phyloP scores from a whole-genome alignment of 345 rosid species.

The Lumnitzera racemosa region DNA sequence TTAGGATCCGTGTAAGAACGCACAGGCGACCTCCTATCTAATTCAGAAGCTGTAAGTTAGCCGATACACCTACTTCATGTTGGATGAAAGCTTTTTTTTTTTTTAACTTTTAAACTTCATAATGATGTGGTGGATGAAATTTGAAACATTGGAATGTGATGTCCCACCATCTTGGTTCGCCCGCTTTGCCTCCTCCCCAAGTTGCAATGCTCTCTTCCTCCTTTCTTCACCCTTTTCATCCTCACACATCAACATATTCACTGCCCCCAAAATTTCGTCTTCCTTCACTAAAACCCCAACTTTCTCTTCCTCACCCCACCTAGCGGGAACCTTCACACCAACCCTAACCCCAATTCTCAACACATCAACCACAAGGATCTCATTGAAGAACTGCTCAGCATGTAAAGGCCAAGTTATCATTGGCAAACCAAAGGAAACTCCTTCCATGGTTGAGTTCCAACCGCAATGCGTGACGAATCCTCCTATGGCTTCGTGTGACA shows the following conservation, averaged over 20 bases:
- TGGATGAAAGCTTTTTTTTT: no score
- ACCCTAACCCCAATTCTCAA: constrained; percentile 64
- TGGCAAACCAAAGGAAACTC: constrained; percentile 49
- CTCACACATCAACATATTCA: constrained; percentile 35
- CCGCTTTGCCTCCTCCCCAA: constrained; percentile 31
- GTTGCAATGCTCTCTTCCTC: constrained; percentile 35
- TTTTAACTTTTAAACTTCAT: constrained; percentile 1
- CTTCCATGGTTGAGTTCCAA: constrained; percentile 83
- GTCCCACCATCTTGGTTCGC: constrained; percentile 55
- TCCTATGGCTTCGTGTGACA: constrained; percentile 55
- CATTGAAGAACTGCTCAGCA: constrained; percentile 71
- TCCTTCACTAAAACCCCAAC: constrained; percentile 54
- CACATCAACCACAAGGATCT: constrained; percentile 55
- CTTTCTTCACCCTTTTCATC: constrained; percentile 38
- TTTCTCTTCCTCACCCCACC: constrained; percentile 74
- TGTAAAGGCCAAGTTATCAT: constrained; percentile 81
- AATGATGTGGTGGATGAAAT: constrained; percentile 40
- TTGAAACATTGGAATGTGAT: constrained; percentile 34
- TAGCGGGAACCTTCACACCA: constrained; percentile 56
- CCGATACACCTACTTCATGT: no score
- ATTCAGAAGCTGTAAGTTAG: no score
- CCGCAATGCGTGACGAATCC: constrained; percentile 86
- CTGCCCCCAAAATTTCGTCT: constrained; percentile 32
- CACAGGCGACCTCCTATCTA: no score
- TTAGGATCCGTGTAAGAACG: no score